Conservation (phyloP, 495 filamentous ascomycete species). For the Niebla homalea region DNA sequence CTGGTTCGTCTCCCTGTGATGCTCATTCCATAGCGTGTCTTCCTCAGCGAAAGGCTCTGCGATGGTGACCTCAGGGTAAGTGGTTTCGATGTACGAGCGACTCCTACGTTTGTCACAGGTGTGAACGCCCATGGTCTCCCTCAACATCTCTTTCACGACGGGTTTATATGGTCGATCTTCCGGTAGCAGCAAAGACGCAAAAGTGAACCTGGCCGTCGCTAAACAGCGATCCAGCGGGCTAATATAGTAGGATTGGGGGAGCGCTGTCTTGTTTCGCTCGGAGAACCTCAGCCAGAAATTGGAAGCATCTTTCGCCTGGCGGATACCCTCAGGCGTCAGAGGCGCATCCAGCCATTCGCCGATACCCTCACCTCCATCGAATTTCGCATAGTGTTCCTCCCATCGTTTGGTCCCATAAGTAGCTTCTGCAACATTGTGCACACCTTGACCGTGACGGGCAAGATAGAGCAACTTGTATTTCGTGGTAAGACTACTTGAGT, state of each 20-base stretch:
- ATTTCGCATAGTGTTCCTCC: conserved; percentile 54
- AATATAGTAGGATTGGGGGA: conserved; percentile 52
- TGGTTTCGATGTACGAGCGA: conserved; percentile 38
- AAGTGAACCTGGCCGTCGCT: conserved; percentile 49
- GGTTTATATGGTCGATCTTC: conserved; percentile 38
- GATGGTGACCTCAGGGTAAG: conserved; percentile 46
- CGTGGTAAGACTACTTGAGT: conserved; percentile 26
- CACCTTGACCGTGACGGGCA: conserved; percentile 59
- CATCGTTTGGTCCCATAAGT: conserved; percentile 56
- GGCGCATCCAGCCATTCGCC: conserved; percentile 56
- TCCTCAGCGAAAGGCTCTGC: conserved; percentile 49
- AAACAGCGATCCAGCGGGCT: conserved; percentile 57
- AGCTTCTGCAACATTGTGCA: conserved; percentile 52
- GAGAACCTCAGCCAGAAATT: conserved; percentile 39
- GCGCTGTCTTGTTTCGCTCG: conserved; percentile 29
- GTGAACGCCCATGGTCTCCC: conserved; percentile 61
- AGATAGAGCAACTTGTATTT: conserved; percentile 58
- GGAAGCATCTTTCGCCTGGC: conserved; percentile 49
- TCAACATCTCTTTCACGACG: conserved; percentile 53
- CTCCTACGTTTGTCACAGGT: conserved; percentile 63
- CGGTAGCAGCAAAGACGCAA: conserved; percentile 40
- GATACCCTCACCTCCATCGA: conserved; percentile 47
- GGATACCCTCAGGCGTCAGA: conserved; percentile 45
- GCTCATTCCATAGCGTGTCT: conserved; percentile 48
- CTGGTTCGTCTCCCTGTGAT: conserved; percentile 36